Conservation (phyloP, 768 basidiomycete species). For the Baorangia bicolor region DNA sequence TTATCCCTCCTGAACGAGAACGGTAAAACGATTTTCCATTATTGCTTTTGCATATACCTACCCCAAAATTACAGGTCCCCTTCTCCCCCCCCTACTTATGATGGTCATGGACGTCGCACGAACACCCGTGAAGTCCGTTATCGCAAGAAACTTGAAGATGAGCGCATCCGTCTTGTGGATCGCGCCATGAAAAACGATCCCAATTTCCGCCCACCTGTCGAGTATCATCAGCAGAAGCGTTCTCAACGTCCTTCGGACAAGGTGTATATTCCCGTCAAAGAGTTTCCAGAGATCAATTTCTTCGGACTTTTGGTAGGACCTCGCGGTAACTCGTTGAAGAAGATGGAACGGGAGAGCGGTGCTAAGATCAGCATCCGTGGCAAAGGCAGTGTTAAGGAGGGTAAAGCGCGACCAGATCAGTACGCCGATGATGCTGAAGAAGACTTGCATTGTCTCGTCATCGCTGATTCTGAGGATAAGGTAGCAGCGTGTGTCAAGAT, state of each 20-base stretch:
- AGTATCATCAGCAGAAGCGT: constrained; percentile 94
- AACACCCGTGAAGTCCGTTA: constrained; percentile 99
- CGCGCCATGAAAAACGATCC: constrained; percentile 97
- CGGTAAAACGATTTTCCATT: constrained; percentile 44
- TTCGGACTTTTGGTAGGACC: constrained; percentile 98
- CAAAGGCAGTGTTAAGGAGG: constrained; percentile 98
- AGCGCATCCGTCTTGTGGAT: constrained; percentile 90
- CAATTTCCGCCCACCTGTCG: constrained; percentile 95
- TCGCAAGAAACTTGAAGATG: constrained; percentile 91
- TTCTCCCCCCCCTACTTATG: constrained; percentile 97
- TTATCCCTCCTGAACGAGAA: constrained; percentile 93
- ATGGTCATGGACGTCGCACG: constrained; percentile 94
- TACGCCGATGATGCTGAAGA: constrained; percentile 97
- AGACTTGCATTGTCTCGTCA: constrained; percentile 96
- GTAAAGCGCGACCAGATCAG: constrained; percentile 93
- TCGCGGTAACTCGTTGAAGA: constrained; percentile 98
- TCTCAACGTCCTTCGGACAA: constrained; percentile 94
- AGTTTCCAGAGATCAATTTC: constrained; percentile 99
- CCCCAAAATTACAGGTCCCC: constrained; percentile 60
- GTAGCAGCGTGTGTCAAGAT: constrained; percentile 88
- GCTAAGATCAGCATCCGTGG: constrained; percentile 99
- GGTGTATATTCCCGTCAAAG: constrained; percentile 99
- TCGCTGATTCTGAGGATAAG: constrained; percentile 90
- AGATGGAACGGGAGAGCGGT: constrained; percentile 97
- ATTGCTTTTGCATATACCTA: constrained; percentile 8